phyloP scores from a whole-genome alignment of 768 basidiomycete genomes.

The Rhodotorula diobovata region DNA sequence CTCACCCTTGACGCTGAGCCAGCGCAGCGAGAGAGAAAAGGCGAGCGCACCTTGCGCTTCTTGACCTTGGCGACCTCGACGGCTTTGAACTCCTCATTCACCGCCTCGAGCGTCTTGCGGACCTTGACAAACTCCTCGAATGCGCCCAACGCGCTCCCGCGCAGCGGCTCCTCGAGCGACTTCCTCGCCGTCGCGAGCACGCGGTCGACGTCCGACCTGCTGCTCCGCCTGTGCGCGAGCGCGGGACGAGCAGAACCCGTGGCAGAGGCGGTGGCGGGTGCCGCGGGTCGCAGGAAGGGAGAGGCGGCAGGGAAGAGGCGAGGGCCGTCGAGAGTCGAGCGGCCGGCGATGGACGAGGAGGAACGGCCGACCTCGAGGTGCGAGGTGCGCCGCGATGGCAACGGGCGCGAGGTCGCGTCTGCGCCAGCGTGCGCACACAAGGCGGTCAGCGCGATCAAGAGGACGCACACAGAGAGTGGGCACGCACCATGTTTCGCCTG shows the following conservation, averaged over 20 bases:
- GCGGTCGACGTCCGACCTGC: neutral
- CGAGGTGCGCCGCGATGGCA: neutral
- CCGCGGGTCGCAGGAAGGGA: neutral
- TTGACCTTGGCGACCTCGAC: neutral
- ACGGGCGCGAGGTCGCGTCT: neutral
- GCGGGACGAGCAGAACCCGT: neutral
- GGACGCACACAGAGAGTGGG: too few relatives aligned
- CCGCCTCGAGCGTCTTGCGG: neutral
- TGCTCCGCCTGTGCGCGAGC: neutral
- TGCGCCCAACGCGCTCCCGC: too few relatives aligned
- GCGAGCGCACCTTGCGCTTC: neutral
- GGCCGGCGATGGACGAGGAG: neutral
- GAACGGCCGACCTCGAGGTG: neutral
- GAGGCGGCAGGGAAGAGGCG: neutral
- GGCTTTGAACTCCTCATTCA: neutral
- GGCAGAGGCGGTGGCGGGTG: neutral
- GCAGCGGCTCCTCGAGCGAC: neutral
- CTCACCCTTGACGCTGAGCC: neutral
- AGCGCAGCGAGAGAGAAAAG: neutral
- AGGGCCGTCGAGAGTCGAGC: neutral
- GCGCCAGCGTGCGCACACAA: neutral
- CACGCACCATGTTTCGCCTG: neutral
- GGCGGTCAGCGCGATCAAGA: neutral
- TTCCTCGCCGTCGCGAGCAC: slow-evolving; percentile 1
- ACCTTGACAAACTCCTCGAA: neutral